Conservation (phyloP, 148 eudicot genomes). For the Pharnaceum exiguum region DNA sequence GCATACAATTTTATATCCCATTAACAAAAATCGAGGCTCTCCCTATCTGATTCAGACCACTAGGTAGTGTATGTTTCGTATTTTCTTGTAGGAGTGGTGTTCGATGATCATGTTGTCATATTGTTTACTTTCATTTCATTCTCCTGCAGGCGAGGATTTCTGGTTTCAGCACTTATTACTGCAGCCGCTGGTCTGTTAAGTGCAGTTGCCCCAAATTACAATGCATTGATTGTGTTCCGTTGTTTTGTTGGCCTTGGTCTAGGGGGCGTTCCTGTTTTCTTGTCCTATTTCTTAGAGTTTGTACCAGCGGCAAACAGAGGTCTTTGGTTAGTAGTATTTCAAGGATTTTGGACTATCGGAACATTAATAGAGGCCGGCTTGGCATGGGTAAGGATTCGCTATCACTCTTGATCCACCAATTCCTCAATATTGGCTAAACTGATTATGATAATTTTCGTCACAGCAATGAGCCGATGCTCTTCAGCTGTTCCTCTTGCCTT, state of each 20-base stretch:
- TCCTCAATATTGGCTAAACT: too few species aligned
- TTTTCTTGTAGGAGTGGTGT: too few species aligned
- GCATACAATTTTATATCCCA: too few species aligned
- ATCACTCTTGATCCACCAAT: background rate
- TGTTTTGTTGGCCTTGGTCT: constrained; percentile 33
- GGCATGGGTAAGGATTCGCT: constrained; percentile 26
- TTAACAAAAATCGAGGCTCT: too few species aligned
- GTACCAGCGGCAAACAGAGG: constrained; percentile 31
- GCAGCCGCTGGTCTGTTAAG: constrained; percentile 28
- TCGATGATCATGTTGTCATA: too few species aligned
- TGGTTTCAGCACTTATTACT: constrained; percentile 23
- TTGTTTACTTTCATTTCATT: background rate
- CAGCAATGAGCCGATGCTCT: too few species aligned
- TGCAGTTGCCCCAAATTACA: constrained; percentile 28
- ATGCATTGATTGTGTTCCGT: constrained; percentile 19
- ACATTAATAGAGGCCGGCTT: constrained; percentile 20
- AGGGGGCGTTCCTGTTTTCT: constrained; percentile 26
- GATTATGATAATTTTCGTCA: too few species aligned
- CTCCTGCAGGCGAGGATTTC: constrained; percentile 22
- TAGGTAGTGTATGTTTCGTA: too few species aligned
- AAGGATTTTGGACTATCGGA: constrained; percentile 31
- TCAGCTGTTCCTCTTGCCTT: too few species aligned
- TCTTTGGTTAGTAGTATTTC: constrained; percentile 27
- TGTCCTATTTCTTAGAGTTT: constrained; percentile 28
- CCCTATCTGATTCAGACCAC: too few species aligned